These are phyloP conservation scores for Alternaria sp. DNA, from an alignment of 2,329 filamentous ascomycete species.

Conservation along the genomic window DNA sequence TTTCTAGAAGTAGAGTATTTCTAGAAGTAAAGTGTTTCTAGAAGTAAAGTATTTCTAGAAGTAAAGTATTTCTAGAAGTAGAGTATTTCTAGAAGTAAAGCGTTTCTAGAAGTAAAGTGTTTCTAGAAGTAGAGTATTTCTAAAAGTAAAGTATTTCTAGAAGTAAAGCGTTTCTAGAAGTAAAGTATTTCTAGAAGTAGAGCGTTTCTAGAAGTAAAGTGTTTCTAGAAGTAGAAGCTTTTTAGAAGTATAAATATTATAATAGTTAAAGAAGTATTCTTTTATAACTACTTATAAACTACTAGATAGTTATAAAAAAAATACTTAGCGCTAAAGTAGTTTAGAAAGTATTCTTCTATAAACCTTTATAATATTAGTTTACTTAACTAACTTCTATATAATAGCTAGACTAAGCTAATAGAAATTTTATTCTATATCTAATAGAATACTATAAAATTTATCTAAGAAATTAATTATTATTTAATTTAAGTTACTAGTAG, in stretches of 20 bases:
- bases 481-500: background rate
- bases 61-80: background rate
- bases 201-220: background rate
- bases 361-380: background rate
- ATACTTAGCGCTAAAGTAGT: background rate
- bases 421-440: background rate
- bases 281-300: background rate
- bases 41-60: background rate
- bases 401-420: background rate
- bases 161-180: background rate
- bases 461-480: background rate
- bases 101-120: slow-evolving; percentile 2
- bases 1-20: background rate
- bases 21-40: background rate
- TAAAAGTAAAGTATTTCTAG: background rate
- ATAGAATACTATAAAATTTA: slow-evolving; percentile 7
- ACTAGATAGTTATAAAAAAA: background rate
- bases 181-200: background rate
- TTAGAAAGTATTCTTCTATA: slow-evolving; percentile 2
- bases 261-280: background rate
- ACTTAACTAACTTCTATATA: slow-evolving; percentile 1
- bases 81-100: background rate
- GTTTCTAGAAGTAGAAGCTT: background rate
- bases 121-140: background rate
- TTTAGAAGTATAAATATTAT: background rate